A percentile compares a stretch with the other conserved stretches of the same genome.
phyloP scores from a whole-genome alignment of 2,329 filamentous ascomycete genomes.

The Cryphonectria radicalis region DNA sequence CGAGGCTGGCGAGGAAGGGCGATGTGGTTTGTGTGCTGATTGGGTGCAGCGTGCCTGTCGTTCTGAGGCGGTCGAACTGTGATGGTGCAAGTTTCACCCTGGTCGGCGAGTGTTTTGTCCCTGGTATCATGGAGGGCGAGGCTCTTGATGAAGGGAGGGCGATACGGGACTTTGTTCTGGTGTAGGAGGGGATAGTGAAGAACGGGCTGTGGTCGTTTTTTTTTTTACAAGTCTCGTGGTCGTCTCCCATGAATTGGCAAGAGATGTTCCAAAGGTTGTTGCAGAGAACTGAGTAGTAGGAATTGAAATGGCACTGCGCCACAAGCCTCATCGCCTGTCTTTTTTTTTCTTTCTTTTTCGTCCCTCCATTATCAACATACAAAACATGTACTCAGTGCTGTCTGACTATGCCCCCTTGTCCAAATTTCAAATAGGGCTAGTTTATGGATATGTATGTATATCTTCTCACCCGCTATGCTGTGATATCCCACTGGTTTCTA shows the following conservation, averaged over 20 bases:
- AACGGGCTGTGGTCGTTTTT: background rate
- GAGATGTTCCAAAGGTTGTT: too few species aligned
- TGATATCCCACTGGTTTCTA: too few species aligned
- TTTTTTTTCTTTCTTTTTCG: too few species aligned
- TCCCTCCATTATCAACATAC: too few species aligned
- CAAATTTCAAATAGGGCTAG: too few species aligned
- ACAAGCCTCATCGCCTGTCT: too few species aligned
- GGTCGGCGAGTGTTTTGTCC: slow-evolving; percentile 13
- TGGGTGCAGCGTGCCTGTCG: slow-evolving; percentile 9
- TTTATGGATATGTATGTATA: too few species aligned
- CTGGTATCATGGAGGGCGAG: slow-evolving; percentile 10
- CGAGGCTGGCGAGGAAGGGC: background rate
- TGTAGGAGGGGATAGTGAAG: background rate
- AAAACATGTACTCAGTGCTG: too few species aligned
- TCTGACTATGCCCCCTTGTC: too few species aligned
- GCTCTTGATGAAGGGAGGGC: background rate
- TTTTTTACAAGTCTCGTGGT: background rate
- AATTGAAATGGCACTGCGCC: too few species aligned
- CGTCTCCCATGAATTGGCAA: background rate
- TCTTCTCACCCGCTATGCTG: too few species aligned
- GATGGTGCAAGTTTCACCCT: background rate
- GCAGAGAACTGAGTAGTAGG: too few species aligned
- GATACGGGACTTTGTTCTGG: background rate
- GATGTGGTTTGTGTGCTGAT: slow-evolving; percentile 2
- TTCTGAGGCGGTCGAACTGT: background rate